These are phyloP conservation scores for Gautieria morchelliformis DNA, from an alignment of 768 basidiomycete genomes.

Conservation along the genomic window DNA sequence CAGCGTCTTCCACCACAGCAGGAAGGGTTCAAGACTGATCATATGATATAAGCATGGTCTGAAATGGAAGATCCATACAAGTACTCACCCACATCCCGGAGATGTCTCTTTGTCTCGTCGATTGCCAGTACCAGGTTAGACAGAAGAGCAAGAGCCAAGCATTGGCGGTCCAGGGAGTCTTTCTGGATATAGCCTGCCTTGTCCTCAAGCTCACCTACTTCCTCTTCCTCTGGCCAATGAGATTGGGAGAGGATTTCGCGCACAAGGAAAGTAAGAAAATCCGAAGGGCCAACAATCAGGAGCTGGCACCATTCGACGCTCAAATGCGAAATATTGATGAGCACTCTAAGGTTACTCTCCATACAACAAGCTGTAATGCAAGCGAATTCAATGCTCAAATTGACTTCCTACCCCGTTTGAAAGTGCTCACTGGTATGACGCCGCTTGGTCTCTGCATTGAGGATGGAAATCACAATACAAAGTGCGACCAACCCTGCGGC, in stretches of 20 bases:
- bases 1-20: conserved; percentile 47
- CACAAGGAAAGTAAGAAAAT: conserved; percentile 35
- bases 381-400: neutral
- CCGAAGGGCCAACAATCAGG: conserved; percentile 36
- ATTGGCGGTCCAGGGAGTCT: conserved; percentile 56
- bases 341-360: conserved; percentile 51
- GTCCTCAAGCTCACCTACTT: conserved; percentile 10
- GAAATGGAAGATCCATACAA: neutral
- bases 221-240: conserved; percentile 18
- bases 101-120: conserved; percentile 35
- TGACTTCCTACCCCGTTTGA: neutral
- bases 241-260: conserved; percentile 33
- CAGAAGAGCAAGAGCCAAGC: conserved; percentile 64
- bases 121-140: conserved; percentile 65
- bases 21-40: conserved; percentile 37
- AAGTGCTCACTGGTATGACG: conserved; percentile 15
- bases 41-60: neutral
- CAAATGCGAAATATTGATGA: conserved; percentile 63
- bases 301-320: conserved; percentile 45
- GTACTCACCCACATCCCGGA: conserved; percentile 42
- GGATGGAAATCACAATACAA: conserved; percentile 39
- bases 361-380: conserved; percentile 34
- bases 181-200: conserved; percentile 19
- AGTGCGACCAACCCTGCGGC: conserved; percentile 40
- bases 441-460: conserved; percentile 17